Evolutionary conservation across 257 asterid species (phyloP).

Genomic region (Solanum okadae): DNA sequence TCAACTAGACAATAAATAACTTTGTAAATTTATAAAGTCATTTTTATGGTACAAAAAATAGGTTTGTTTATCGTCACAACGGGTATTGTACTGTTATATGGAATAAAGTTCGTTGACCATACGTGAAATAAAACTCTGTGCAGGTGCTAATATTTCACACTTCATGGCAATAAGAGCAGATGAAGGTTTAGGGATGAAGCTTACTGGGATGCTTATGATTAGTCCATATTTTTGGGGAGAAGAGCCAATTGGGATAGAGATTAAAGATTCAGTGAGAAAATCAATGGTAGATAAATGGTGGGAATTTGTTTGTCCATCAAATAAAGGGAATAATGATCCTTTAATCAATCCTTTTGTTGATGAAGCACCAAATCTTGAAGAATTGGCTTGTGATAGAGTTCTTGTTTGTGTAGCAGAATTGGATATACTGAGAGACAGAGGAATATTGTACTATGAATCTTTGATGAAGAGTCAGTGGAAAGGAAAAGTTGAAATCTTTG

Average conservation of each 20-base stretch:
- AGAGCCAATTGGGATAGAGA: constrained; percentile 46
- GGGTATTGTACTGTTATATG: not conserved
- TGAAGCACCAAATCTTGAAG: constrained; percentile 19
- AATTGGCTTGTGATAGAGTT: constrained; percentile 26
- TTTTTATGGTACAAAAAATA: not conserved
- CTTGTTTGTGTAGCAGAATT: constrained; percentile 60
- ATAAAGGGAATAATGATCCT: constrained; percentile 51
- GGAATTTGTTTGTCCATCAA: constrained; percentile 57
- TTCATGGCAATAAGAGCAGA: constrained; percentile 35
- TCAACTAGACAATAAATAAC: too few species aligned
- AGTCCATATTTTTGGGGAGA: constrained; percentile 83
- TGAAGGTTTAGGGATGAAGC: not conserved
- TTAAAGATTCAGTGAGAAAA: constrained; percentile 34
- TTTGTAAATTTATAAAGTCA: not conserved
- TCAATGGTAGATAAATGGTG: constrained; percentile 70
- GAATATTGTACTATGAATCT: constrained; percentile 29
- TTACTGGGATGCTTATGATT: constrained; percentile 40
- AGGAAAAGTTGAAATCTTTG: constrained; percentile 43
- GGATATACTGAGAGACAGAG: constrained; percentile 65
- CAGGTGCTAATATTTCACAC: constrained; percentile 77
- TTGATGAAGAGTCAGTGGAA: constrained; percentile 37
- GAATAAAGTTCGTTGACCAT: not conserved
- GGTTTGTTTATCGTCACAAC: not conserved
- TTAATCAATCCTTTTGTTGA: constrained; percentile 51
- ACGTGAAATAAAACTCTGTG: not conserved